Percentiles rank a stretch among this genome's conserved stretches.
phyloP scores from a whole-genome alignment of 1,284 basidiomycete species.

The Flammula alnicola region DNA sequence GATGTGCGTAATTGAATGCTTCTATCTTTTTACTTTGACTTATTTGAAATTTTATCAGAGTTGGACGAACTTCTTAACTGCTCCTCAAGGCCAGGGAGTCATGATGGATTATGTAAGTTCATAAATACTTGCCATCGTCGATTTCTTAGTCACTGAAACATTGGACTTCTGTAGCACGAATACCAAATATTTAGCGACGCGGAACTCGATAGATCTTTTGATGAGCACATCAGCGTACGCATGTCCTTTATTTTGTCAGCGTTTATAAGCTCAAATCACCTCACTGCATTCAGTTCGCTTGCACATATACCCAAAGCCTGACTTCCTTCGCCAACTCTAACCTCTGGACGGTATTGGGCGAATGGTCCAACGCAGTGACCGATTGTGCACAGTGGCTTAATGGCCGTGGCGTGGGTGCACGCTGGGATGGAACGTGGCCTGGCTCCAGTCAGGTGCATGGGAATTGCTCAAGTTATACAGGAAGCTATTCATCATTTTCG shows the following conservation, averaged over 20 bases:
- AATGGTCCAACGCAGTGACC: slow-evolving; percentile 81
- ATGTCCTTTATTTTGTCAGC: slow-evolving; percentile 2
- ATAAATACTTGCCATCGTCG: not conserved
- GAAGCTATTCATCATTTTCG: slow-evolving; percentile 62
- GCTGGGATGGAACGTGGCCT: slow-evolving; percentile 65
- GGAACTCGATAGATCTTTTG: slow-evolving; percentile 57
- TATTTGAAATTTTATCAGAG: slow-evolving; percentile 37
- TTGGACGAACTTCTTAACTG: slow-evolving; percentile 67
- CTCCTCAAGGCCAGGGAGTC: slow-evolving; percentile 54
- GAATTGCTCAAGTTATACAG: slow-evolving; percentile 64
- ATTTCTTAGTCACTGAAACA: not conserved
- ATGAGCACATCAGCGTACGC: slow-evolving; percentile 59
- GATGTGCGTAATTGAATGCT: slow-evolving; percentile 16
- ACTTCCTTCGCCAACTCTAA: slow-evolving; percentile 49
- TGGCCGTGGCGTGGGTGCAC: slow-evolving; percentile 70
- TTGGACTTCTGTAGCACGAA: slow-evolving; percentile 54
- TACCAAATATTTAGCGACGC: slow-evolving; percentile 79
- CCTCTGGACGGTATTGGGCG: slow-evolving; percentile 69
- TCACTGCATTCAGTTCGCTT: slow-evolving; percentile 43
- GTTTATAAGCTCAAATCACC: slow-evolving; percentile 18
- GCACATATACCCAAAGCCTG: slow-evolving; percentile 43
- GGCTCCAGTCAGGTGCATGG: slow-evolving; percentile 49
- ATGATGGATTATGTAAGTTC: slow-evolving; percentile 63
- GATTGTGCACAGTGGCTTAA: slow-evolving; percentile 84
- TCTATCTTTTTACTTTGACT: not conserved